These are phyloP conservation scores for Insectozyma bohioensis DNA, from an alignment of 1,139 yeast genomes.

Conservation along the genomic window DNA sequence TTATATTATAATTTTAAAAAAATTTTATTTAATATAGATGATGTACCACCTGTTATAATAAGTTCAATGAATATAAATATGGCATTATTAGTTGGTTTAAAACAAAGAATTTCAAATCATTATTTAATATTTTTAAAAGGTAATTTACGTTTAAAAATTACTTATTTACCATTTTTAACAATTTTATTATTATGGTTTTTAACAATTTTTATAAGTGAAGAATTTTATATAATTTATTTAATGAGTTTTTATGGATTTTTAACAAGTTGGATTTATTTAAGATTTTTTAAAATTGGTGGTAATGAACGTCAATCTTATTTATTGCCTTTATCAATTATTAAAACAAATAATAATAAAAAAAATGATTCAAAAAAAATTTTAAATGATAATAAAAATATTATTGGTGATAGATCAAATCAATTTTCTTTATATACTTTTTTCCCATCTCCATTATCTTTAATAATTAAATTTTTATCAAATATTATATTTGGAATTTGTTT, in stretches of 20 bases:
- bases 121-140: conserved; percentile 43
- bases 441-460: conserved; percentile 39
- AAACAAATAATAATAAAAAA: conserved; percentile 13
- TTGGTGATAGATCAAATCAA: conserved; percentile 44
- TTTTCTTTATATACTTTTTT: conserved; percentile 45
- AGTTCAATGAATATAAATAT: conserved; percentile 39
- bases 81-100: conserved; percentile 44
- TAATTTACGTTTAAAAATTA: conserved; percentile 36
- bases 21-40: conserved; percentile 21
- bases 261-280: conserved; percentile 41
- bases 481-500: conserved; percentile 21
- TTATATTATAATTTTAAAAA: conserved; percentile 36
- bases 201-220: conserved; percentile 28
- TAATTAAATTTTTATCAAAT: conserved; percentile 23
- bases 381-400: conserved; percentile 25
- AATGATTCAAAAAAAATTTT: conserved; percentile 8
- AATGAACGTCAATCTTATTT: conserved; percentile 45
- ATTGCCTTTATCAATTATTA: conserved; percentile 35
- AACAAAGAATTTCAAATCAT: conserved; percentile 46
- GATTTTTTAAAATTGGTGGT: conserved; percentile 41
- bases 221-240: conserved; percentile 27
- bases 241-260: conserved; percentile 31
- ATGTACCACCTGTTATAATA: conserved; percentile 41
- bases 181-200: conserved; percentile 19
- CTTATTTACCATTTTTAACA: conserved; percentile 37